phyloP scores from a whole-genome alignment of 495 filamentous ascomycete species.

The Sphaerosporella brunnea region DNA sequence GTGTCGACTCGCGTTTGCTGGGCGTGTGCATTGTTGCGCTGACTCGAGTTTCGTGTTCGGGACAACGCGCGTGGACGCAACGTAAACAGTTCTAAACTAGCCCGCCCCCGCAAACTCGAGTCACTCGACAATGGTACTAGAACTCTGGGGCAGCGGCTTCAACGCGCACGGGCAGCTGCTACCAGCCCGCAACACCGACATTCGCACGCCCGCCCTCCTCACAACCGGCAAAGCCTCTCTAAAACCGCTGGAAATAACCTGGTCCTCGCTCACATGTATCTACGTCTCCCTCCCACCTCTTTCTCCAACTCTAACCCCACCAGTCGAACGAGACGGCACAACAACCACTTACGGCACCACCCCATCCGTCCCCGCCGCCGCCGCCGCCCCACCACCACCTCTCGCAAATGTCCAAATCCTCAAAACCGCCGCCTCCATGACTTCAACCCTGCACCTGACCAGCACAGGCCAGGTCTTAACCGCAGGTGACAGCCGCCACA shows the following conservation, averaged over 20 bases:
- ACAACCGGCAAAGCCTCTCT: neutral
- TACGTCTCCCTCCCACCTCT: neutral
- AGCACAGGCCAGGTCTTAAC: constrained; percentile 13
- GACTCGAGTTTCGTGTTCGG: too few species aligned
- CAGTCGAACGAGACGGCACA: constrained; percentile 2
- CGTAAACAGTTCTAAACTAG: neutral
- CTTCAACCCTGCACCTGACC: constrained; percentile 12
- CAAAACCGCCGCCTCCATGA: constrained; percentile 17
- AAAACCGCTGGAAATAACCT: neutral
- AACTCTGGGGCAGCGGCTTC: constrained; percentile 13
- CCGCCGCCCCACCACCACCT: too few species aligned
- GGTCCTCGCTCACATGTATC: neutral
- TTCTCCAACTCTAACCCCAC: constrained; percentile 7
- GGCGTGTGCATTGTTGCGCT: neutral
- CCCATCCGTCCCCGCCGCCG: constrained; percentile 6
- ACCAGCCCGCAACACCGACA: constrained; percentile 1
- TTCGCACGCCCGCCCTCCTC: neutral
- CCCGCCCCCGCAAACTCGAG: too few species aligned
- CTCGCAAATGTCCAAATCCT: too few species aligned
- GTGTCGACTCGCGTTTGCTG: neutral
- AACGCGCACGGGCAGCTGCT: constrained; percentile 15
- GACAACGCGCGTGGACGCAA: neutral
- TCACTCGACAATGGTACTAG: neutral
- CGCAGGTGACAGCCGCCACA: constrained; percentile 17
- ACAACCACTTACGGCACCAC: constrained; percentile 6